These are phyloP conservation scores for Azolla pinnata DNA, from an alignment of 75 land plant genomes.

Conservation along the genomic window DNA sequence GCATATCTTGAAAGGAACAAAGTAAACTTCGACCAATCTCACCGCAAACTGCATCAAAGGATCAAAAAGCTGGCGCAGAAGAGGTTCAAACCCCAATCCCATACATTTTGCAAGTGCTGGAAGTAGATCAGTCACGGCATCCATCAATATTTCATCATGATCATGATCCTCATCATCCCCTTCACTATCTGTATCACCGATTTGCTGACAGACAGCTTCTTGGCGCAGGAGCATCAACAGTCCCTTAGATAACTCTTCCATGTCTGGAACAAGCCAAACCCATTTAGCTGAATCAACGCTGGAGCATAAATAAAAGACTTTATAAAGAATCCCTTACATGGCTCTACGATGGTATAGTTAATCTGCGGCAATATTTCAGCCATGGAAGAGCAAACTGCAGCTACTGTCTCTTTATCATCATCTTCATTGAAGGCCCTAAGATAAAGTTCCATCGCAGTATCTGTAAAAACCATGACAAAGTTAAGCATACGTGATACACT, in stretches of 20 bases:
- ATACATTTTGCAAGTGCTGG: constrained; percentile 90
- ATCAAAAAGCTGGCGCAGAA: constrained; percentile 61
- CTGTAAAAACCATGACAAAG: constrained; percentile 25
- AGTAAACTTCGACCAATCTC: constrained; percentile 8
- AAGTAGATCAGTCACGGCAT: constrained; percentile 95
- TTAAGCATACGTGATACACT: not conserved
- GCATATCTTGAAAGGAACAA: not conserved
- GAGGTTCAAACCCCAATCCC: constrained; percentile 75
- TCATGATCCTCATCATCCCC: constrained; percentile 67
- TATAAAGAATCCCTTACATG: constrained; percentile 41
- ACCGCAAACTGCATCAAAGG: constrained; percentile 97
- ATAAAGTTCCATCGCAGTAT: constrained; percentile 77
- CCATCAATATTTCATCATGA: constrained; percentile 94
- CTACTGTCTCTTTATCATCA: constrained; percentile 97
- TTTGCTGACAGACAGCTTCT: constrained; percentile 75
- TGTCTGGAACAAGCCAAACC: constrained; percentile 29
- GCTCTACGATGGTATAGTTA: constrained; percentile 44
- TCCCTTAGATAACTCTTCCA: constrained; percentile 54
- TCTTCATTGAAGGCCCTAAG: constrained; percentile 79
- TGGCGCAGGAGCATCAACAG: constrained; percentile 55
- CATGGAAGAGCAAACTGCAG: constrained; percentile 64
- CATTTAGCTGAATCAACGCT: not conserved
- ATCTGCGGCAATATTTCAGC: constrained; percentile 58
- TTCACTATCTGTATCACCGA: constrained; percentile 73
- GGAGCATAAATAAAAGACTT: not conserved